Base-by-base conservation (phyloP, 192 early-diverging fungal genomes). In the Coemansia sp. region DNA sequence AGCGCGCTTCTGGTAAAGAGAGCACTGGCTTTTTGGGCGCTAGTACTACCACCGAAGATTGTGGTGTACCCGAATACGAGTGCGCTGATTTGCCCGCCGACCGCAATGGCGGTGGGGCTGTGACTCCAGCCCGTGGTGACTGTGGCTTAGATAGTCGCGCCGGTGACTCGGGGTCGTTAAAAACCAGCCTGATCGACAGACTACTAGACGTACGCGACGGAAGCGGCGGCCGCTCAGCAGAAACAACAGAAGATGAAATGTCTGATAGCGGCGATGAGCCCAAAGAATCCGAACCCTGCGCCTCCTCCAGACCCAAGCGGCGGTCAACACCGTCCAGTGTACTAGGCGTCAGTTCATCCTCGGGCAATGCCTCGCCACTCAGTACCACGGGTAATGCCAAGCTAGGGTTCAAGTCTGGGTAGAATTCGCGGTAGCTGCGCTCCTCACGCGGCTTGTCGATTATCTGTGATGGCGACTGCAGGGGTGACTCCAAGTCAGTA, bases 401-500 rank as follows among this genome's bases (percentile, higher is more conserved):
- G 33, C 79, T 58, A 10, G 87, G 72, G 64, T 92, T 87, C 47
- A 97, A 83, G 72, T 93, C 93, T 2, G 95, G 93, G 71, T 92
- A 95, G 41, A 92, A 90, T 47, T 92, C 92, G 24, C 85, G 80
- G 72, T 89, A 95, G 20, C 92, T 87, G 50, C 90, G 87, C 78
- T 97, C 95, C 79, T 97, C 95, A 53, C 93, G 86, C 33, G 94
- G 95, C 64, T 91, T 90, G 20, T 84, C 82, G 44, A 80, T 73
- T 11, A 78, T 64, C 43, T 74, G 69, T 5, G 72, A 70, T 29
- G 70, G 66, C 20, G 50, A 27, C 13, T 52, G 34, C n/a, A 70
- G 46, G 11, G 68, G 68, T 50, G 66, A 38, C 29, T 66, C 52
- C 16, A 66, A 16, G 16, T 65, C 57, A 1, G 18, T 31, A 9